Evolutionary conservation across 441 rosid species (phyloP).

Genomic region (Sinapis alba): DNA sequence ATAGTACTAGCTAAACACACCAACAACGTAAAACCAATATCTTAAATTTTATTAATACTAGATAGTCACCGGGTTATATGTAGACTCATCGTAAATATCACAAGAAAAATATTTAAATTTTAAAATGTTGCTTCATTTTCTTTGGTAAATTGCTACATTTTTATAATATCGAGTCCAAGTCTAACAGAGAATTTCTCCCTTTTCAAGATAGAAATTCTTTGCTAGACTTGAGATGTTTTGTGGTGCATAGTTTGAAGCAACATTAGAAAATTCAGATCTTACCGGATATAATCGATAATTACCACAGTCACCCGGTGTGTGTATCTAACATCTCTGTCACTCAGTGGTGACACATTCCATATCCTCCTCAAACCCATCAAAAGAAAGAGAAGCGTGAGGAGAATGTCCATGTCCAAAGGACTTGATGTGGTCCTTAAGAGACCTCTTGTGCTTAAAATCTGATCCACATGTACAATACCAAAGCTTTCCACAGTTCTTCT

Average conservation of each 20-base stretch:
- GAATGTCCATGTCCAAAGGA: constrained; percentile 86
- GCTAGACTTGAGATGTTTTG: constrained; percentile 37
- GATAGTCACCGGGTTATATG: constrained; percentile 5
- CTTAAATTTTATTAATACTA: background rate
- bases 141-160: background rate
- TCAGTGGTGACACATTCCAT: constrained; percentile 72
- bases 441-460: constrained; percentile 95
- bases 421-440: constrained; percentile 88
- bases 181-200: constrained; percentile 43
- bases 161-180: constrained; percentile 34
- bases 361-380: constrained; percentile 76
- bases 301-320: constrained; percentile 10
- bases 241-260: constrained; percentile 30
- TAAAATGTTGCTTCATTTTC: constrained; percentile 35
- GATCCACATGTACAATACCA: constrained; percentile 98
- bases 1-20: constrained; percentile 34
- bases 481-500: constrained; percentile 96
- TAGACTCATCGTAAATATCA: background rate
- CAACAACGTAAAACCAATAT: constrained; percentile 12
- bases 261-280: constrained; percentile 40
- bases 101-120: constrained; percentile 30
- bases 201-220: constrained; percentile 39
- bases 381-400: constrained; percentile 75
- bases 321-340: constrained; percentile 43
- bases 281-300: constrained; percentile 5